Conservation (phyloP, 2,329 filamentous ascomycete species). For the Trichoderma atrobrunneum region DNA sequence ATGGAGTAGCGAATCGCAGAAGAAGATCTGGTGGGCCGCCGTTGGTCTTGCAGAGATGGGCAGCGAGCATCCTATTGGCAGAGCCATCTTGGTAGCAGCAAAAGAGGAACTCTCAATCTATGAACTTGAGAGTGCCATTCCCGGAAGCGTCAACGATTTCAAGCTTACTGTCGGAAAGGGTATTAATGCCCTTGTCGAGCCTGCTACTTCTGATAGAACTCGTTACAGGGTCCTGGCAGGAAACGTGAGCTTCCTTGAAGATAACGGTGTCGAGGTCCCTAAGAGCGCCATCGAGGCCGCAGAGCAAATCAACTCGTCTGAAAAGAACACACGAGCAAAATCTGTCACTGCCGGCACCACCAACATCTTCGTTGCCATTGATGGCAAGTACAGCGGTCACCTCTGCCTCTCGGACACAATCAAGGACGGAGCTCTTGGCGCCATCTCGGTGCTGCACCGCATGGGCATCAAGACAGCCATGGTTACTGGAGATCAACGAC, state of each 20-base stretch:
- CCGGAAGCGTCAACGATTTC: constrained; percentile 84
- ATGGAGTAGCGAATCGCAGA: constrained; percentile 70
- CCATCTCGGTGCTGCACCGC: constrained; percentile 75
- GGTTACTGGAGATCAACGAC: constrained; percentile 86
- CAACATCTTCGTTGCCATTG: constrained; percentile 86
- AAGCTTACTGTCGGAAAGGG: constrained; percentile 79
- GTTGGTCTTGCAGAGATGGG: constrained; percentile 93
- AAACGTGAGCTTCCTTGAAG: constrained; percentile 73
- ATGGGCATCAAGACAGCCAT: constrained; percentile 88
- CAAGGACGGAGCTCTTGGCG: constrained; percentile 79
- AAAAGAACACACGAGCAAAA: constrained; percentile 32
- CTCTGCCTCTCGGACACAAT: constrained; percentile 86
- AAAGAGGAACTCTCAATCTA: constrained; percentile 69
- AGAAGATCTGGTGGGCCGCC: constrained; percentile 89
- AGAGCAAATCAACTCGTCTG: constrained; percentile 53
- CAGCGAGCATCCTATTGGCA: constrained; percentile 94
- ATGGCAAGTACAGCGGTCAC: constrained; percentile 75
- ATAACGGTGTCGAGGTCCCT: constrained; percentile 66
- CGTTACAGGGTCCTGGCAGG: constrained; percentile 81
- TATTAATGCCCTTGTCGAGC: constrained; percentile 78
- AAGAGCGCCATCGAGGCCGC: constrained; percentile 61
- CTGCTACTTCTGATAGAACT: constrained; percentile 63
- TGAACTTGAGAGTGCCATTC: constrained; percentile 67
- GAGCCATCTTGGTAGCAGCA: constrained; percentile 74
- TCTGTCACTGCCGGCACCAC: constrained; percentile 63